Evolutionary conservation across 768 basidiomycete genomes (phyloP).

Genomic region (Lactifluus subvellereus): DNA sequence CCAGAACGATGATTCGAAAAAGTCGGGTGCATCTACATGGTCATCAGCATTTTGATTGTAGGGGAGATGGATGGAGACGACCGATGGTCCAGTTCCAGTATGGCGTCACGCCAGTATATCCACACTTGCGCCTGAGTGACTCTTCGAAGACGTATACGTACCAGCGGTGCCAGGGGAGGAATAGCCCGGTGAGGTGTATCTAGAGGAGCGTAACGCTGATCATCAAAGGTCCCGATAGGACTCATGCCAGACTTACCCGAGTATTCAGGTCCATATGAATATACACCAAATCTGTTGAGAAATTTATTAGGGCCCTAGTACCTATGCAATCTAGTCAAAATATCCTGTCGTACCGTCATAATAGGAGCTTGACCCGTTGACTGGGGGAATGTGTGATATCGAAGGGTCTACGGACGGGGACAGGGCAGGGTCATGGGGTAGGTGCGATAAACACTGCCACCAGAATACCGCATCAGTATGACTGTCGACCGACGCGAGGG

Average conservation of each 20-base stretch:
- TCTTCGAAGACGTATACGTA: conserved; percentile 25
- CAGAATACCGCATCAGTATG: background rate
- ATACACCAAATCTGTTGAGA: conserved; percentile 25
- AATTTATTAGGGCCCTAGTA: background rate
- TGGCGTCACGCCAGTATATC: conserved; percentile 25
- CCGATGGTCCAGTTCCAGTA: conserved; percentile 32
- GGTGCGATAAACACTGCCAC: conserved; percentile 19
- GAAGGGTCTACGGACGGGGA: conserved; percentile 11
- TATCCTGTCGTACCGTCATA: conserved; percentile 15
- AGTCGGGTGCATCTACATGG: conserved; percentile 26
- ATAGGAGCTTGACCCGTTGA: conserved; percentile 22
- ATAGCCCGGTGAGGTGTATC: conserved; percentile 28
- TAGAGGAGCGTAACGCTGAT: background rate
- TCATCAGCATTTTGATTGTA: background rate
- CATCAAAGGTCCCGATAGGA: background rate
- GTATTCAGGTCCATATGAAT: conserved; percentile 29
- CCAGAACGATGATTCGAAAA: conserved; percentile 26
- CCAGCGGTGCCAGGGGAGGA: conserved; percentile 31
- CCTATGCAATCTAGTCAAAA: background rate
- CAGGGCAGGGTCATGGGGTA: conserved; percentile 21
- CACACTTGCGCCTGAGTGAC: conserved; percentile 26
- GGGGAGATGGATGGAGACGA: background rate
- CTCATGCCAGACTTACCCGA: background rate
- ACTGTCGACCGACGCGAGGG: background rate
- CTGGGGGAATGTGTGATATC: conserved; percentile 13